These are phyloP conservation scores for Rhexocercosporidium sp. DNA, from an alignment of 2,329 filamentous ascomycete species.

Conservation along the genomic window DNA sequence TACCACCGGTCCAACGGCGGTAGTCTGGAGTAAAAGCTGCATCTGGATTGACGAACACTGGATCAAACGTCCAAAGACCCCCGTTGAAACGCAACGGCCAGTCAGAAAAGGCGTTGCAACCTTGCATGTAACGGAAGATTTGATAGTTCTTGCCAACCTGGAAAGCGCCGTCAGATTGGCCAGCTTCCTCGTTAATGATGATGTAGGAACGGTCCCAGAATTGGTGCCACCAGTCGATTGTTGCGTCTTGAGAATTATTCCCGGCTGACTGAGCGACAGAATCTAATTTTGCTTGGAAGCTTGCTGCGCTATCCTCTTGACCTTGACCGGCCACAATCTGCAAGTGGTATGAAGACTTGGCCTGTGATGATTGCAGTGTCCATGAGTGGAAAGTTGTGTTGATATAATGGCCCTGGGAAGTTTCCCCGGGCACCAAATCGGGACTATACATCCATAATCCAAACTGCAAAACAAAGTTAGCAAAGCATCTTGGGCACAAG, in stretches of 20 bases:
- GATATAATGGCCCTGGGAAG: not conserved
- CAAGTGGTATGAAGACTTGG: not conserved
- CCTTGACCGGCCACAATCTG: not conserved
- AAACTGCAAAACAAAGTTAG: not conserved
- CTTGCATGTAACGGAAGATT: not conserved
- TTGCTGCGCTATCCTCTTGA: not conserved
- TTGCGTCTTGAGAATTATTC: not conserved
- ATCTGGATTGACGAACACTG: not conserved
- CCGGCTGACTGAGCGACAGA: not conserved
- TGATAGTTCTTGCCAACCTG: not conserved
- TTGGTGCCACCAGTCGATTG: not conserved
- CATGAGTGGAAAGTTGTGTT: not conserved
- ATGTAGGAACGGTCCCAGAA: not conserved
- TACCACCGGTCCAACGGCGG: not conserved
- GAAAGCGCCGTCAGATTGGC: not conserved
- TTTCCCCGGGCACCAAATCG: not conserved
- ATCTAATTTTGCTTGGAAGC: not conserved
- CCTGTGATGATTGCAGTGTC: not conserved
- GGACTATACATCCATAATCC: not conserved
- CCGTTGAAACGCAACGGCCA: not conserved
- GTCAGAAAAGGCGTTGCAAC: not conserved
- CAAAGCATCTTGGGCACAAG: not conserved
- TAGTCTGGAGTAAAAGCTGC: not conserved
- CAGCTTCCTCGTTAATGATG: not conserved
- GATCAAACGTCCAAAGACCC: not conserved